Conservation (phyloP, 495 filamentous ascomycete genomes). For the Umbilicaria muhlenbergii region DNA sequence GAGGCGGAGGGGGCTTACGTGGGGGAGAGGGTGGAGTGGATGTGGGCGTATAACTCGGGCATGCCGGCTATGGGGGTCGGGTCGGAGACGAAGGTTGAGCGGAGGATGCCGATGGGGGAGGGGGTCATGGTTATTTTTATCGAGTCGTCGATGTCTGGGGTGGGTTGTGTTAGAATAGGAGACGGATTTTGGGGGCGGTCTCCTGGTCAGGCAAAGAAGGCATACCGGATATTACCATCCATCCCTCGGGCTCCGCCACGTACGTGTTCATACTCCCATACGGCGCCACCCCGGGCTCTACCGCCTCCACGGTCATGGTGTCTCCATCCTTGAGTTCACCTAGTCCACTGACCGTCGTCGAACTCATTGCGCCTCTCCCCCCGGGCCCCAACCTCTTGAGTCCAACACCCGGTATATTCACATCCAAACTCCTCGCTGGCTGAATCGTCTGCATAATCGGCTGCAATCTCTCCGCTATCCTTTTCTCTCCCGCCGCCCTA, state of each 20-base stretch:
- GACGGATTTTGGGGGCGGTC: too few relatives aligned
- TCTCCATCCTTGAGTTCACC: constrained; percentile 19
- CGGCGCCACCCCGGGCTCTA: constrained; percentile 23
- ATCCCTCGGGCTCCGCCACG: constrained; percentile 65
- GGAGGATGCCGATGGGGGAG: constrained; percentile 60
- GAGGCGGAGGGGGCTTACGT: constrained; percentile 88
- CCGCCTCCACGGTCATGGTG: constrained; percentile 26
- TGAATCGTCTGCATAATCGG: constrained; percentile 65
- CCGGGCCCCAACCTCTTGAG: constrained; percentile 29
- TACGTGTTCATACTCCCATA: constrained; percentile 44
- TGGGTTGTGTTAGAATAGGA: constrained; percentile 7
- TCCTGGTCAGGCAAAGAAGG: too few relatives aligned
- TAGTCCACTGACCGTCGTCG: constrained; percentile 4
- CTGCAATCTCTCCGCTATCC: constrained; percentile 51
- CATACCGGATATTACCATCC: constrained; percentile 72
- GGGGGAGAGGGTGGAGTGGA: constrained; percentile 42
- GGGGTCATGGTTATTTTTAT: constrained; percentile 83
- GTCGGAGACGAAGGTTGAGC: constrained; percentile 65
- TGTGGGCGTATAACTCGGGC: constrained; percentile 62
- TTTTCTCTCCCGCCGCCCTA: constrained; percentile 38
- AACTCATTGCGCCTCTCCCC: constrained; percentile 12
- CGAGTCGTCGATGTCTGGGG: constrained; percentile 77
- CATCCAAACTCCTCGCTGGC: constrained; percentile 45
- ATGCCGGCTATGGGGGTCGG: constrained; percentile 60
- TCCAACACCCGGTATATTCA: constrained; percentile 31